Base-by-base conservation (phyloP, 768 basidiomycete genomes). In the Tricholoma flavovirens region DNA sequence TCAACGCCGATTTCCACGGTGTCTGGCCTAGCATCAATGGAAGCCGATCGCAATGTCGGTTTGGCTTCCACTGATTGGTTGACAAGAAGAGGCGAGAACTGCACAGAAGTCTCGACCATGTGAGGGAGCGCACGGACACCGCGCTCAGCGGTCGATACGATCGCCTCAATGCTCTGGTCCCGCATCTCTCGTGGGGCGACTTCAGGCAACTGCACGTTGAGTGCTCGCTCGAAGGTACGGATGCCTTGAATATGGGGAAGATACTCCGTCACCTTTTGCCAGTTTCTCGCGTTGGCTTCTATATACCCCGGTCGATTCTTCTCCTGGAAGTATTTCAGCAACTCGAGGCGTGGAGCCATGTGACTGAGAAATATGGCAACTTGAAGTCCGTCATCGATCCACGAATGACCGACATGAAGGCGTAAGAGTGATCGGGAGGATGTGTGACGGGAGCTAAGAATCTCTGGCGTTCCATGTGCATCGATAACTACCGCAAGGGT, bases 351-450 rank as follows among this genome's bases (percentile, higher is more conserved):
- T 36, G 89, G 88, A n/a, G 84, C 82, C 52, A 91, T 70, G 67
- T 91, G 88, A 69, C 88, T 90, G 58, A 91, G 77, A 56, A 87
- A 77, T 62, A 90, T 83, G 26, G 87, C 77, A 19, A 82, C 75
- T 56, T 83, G 83, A 55, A 91, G 77, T n/a, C 84, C 79, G 62
- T 90, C 86, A 55, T 72, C 71, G 54, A 83, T 76, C 78, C 82
- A 84, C 36, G 88, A 90, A 69, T 90, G 86, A 17, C 89, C 88
- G 48, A 89, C 76, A 67, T 89, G 83, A 49, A 91, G 71, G 49
- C 88, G 86, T 42, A 83, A 75, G 26, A 91, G 76, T 33, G 87
- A 83, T 58, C 78, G 71, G 35, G 88, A 90, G 35, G 85, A 85
- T 11, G 76, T 71, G 45, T 75, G 68, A 50, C 71, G 75, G 42